Conservation (phyloP, 495 filamentous ascomycete species). For the Tuber aestivum region DNA sequence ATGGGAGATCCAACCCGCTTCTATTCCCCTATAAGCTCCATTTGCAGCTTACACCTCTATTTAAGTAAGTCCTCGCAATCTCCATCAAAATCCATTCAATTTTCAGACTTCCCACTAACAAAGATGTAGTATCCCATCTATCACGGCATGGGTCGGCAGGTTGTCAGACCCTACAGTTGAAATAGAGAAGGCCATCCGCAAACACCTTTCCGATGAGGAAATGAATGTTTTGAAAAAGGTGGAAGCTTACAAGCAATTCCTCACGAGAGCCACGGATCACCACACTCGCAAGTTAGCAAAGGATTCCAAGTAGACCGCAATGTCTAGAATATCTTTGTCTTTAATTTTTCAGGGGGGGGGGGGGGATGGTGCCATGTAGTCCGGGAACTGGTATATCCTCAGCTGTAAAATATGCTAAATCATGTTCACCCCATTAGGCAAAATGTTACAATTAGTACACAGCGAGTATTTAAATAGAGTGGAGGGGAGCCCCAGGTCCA, state of each 20-base stretch:
- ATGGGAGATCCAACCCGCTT: neutral
- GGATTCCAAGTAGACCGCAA: neutral
- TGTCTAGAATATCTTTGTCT: neutral
- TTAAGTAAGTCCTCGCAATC: slow-evolving; percentile 18
- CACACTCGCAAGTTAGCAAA: slow-evolving; percentile 18
- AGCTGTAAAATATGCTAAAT: neutral
- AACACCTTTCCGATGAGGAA: slow-evolving; percentile 5
- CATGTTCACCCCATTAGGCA: neutral
- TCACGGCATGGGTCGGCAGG: slow-evolving; percentile 16
- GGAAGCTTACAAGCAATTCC: slow-evolving; percentile 22
- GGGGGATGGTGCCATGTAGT: neutral
- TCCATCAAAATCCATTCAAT: neutral
- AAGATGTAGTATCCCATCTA: slow-evolving; percentile 9
- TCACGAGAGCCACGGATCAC: slow-evolving; percentile 13
- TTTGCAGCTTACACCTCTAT: slow-evolving; percentile 26
- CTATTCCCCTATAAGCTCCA: slow-evolving; percentile 27
- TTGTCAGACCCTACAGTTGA: slow-evolving; percentile 2
- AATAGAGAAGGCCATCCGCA: slow-evolving; percentile 20
- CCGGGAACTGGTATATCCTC: neutral
- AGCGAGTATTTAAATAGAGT: neutral
- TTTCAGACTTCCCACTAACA: neutral
- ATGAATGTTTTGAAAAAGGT: slow-evolving; percentile 11
- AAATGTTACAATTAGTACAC: neutral
- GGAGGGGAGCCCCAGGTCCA: neutral
- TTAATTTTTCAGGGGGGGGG: neutral